Evolutionary conservation across 1,284 basidiomycete species (phyloP).

Genomic region (Leccinum griseonigrum): DNA sequence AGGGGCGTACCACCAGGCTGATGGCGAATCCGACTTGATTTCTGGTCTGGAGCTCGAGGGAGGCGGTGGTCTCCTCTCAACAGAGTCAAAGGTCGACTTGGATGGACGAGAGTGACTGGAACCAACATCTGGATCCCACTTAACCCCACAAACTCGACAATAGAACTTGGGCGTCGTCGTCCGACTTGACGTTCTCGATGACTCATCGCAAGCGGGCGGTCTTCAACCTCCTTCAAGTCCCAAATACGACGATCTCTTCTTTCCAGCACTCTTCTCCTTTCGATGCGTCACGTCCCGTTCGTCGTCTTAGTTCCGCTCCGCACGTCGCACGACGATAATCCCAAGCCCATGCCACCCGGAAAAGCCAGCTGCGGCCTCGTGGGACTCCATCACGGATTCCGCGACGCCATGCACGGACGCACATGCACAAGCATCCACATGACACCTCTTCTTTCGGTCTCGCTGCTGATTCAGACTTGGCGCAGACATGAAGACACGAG

Average conservation of each 20-base stretch:
- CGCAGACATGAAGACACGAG: conserved; percentile 6
- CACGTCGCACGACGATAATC: conserved; percentile 6
- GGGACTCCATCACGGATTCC: conserved; percentile 23
- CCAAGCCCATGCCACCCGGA: conserved; percentile 30
- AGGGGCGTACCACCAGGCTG: conserved; percentile 13
- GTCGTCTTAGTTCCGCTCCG: not conserved
- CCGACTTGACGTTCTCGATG: not conserved
- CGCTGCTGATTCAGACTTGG: not conserved
- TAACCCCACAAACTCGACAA: not conserved
- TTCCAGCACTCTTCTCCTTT: not conserved
- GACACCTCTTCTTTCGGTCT: not conserved
- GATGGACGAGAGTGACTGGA: not conserved
- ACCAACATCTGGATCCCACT: conserved; percentile 18
- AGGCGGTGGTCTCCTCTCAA: not conserved
- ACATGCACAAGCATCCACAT: not conserved
- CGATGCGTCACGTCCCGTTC: not conserved
- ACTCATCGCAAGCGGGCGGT: conserved; percentile 13
- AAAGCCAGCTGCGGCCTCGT: conserved; percentile 29
- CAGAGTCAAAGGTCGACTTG: not conserved
- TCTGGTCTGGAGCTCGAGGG: conserved; percentile 6
- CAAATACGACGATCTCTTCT: not conserved
- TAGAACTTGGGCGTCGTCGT: not conserved
- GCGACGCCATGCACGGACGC: conserved; percentile 15
- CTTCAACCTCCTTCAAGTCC: conserved; percentile 24
- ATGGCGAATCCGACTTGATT: conserved; percentile 12